These are phyloP conservation scores for Aspergillus tubingensis DNA, from an alignment of 2,329 filamentous ascomycete species.

Conservation along the genomic window DNA sequence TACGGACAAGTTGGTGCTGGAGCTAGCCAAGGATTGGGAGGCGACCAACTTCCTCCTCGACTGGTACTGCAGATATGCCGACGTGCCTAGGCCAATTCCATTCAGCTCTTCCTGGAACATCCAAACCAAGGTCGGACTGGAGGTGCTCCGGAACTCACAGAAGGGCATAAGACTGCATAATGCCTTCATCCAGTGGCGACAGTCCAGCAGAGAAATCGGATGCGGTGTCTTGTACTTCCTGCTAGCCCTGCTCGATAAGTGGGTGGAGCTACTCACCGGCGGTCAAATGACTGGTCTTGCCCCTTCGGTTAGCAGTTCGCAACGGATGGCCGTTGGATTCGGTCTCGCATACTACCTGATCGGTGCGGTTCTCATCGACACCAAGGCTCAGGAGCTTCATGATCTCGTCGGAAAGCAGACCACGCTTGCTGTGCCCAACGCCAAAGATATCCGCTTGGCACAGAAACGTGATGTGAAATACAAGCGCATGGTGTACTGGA, in stretches of 20 bases:
- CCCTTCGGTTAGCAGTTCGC: conserved; percentile 35
- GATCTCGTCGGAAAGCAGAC: conserved; percentile 46
- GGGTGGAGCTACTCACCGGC: conserved; percentile 53
- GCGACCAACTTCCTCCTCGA: conserved; percentile 57
- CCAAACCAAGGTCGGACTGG: conserved; percentile 57
- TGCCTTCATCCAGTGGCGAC: conserved; percentile 61
- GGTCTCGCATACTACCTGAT: conserved; percentile 61
- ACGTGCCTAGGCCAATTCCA: conserved; percentile 53
- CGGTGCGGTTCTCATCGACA: conserved; percentile 58
- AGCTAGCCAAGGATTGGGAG: conserved; percentile 55
- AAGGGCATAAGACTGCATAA: conserved; percentile 59
- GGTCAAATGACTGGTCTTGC: conserved; percentile 45
- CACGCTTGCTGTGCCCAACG: conserved; percentile 43
- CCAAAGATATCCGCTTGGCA: conserved; percentile 47
- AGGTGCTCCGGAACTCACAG: conserved; percentile 55
- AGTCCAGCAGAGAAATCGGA: conserved; percentile 56
- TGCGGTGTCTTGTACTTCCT: conserved; percentile 58
- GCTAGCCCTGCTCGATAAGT: conserved; percentile 58
- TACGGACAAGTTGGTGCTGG: conserved; percentile 50
- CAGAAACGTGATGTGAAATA: conserved; percentile 50
- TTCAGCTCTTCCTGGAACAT: conserved; percentile 61
- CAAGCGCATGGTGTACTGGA: conserved; percentile 54
- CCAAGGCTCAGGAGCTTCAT: conserved; percentile 55
- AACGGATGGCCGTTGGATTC: conserved; percentile 55
- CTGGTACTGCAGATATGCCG: conserved; percentile 54